Conservation (phyloP, 805 yeast species). For the Yarrowia phangngaensis region DNA sequence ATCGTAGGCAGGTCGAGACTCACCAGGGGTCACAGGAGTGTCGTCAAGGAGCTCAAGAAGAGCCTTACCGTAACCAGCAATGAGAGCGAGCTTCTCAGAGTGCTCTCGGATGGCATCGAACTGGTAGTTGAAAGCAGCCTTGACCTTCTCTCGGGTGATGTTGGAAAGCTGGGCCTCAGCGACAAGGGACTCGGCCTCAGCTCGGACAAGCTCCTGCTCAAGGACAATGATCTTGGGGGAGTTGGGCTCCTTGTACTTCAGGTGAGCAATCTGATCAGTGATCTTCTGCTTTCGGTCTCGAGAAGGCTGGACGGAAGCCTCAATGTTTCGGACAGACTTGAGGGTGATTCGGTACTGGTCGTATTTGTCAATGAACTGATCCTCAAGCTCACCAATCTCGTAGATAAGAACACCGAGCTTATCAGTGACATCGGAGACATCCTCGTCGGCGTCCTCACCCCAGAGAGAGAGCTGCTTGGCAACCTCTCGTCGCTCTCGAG, state of each 20-base stretch:
- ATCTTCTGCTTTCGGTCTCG: slow-evolving; percentile 97
- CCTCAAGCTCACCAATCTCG: slow-evolving; percentile 97
- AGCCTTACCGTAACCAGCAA: slow-evolving; percentile 99
- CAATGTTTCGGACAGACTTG: slow-evolving; percentile 92
- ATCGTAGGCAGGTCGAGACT: slow-evolving; percentile 96
- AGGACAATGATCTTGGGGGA: slow-evolving; percentile 91
- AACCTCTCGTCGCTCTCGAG: slow-evolving; percentile 90
- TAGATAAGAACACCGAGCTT: slow-evolving; percentile 92
- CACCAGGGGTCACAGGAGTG: slow-evolving; percentile 98
- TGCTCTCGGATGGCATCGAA: slow-evolving; percentile 93
- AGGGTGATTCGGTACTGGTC: slow-evolving; percentile 96
- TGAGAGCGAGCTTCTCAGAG: slow-evolving; percentile 92
- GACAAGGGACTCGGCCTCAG: slow-evolving; percentile 97
- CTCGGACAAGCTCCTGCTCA: slow-evolving; percentile 98
- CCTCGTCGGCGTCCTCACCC: slow-evolving; percentile 99
- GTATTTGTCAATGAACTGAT: slow-evolving; percentile 95
- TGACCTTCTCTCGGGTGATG: slow-evolving; percentile 95
- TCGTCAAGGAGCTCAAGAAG: slow-evolving; percentile 92
- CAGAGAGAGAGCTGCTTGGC: slow-evolving; percentile 95
- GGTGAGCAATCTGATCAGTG: slow-evolving; percentile 94
- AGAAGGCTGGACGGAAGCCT: slow-evolving; percentile 95
- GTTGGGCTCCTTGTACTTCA: slow-evolving; percentile 97
- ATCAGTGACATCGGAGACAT: slow-evolving; percentile 94
- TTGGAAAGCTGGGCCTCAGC: slow-evolving; percentile 98
- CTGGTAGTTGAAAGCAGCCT: slow-evolving; percentile 95